Evolutionary conservation across 306 rosid genomes (phyloP).

Genomic region (Lablab purpureus): DNA sequence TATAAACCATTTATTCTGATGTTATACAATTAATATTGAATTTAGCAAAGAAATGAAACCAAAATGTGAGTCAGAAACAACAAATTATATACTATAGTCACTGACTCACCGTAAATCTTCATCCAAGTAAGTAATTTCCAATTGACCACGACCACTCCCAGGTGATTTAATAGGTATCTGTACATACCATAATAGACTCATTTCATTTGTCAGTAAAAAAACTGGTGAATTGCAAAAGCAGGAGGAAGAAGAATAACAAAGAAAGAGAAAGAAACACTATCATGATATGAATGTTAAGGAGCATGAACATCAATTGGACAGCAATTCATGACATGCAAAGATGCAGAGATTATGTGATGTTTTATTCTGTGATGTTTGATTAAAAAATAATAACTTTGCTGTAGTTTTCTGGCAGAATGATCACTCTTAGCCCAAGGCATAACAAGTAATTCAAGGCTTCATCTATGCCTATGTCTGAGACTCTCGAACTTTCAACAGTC

Average conservation of each 20-base stretch:
- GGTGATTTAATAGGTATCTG: constrained; percentile 90
- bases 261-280: not conserved
- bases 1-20: not conserved
- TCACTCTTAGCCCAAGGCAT: not conserved
- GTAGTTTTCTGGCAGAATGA: too few relatives aligned
- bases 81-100: not conserved
- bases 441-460: not conserved
- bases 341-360: not conserved
- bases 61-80: constrained; percentile 24
- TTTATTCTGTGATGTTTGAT: not conserved
- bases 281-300: constrained; percentile 13
- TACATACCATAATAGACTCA: constrained; percentile 31
- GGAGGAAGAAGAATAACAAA: not conserved
- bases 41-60: not conserved
- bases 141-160: constrained; percentile 80
- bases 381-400: too few relatives aligned
- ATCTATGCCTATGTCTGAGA: not conserved
- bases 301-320: not conserved
- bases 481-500: not conserved
- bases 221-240: constrained; percentile 3
- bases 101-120: constrained; percentile 76
- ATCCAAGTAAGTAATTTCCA: constrained; percentile 87
- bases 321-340: not conserved
- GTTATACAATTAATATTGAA: not conserved
- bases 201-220: constrained; percentile 5